Evolutionary conservation across 495 filamentous ascomycete species (phyloP).

Genomic region (Lasiosphaeria miniovina): DNA sequence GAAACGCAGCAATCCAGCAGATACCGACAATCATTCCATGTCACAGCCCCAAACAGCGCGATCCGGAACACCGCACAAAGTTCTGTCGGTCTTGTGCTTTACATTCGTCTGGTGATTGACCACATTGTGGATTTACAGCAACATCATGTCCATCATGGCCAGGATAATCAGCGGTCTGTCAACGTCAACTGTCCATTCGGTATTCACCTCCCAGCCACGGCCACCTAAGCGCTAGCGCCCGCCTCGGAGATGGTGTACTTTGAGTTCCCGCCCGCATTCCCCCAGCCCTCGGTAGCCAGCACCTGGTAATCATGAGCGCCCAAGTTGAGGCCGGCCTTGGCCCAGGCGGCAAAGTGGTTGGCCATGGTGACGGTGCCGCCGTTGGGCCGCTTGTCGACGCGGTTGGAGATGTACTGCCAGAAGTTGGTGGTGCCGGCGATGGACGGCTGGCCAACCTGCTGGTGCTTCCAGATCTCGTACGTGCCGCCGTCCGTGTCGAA

Average conservation of each 20-base stretch:
- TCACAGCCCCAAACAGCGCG: too few relatives aligned
- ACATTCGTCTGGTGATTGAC: too few relatives aligned
- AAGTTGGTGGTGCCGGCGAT: conserved; percentile 58
- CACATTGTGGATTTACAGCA: too few relatives aligned
- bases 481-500: conserved; percentile 53
- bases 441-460: conserved; percentile 52
- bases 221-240: neutral
- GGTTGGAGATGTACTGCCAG: conserved; percentile 59
- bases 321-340: conserved; percentile 43
- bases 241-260: conserved; percentile 21
- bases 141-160: too few relatives aligned
- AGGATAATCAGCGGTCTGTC: too few relatives aligned
- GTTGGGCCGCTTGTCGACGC: conserved; percentile 35
- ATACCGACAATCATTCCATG: too few relatives aligned
- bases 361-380: conserved; percentile 42
- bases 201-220: too few relatives aligned
- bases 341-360: conserved; percentile 61
- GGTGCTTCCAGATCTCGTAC: conserved; percentile 57
- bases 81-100: too few relatives aligned
- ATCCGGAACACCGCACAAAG: too few relatives aligned
- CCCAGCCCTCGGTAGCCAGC: conserved; percentile 54
- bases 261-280: conserved; percentile 29
- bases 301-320: conserved; percentile 55
- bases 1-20: too few relatives aligned
- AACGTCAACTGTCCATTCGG: too few relatives aligned